A percentile compares a stretch with the other conserved stretches of the same genome.
Conservation (phyloP, 164 flowering plant species). For the Protea cynaroides region DNA sequence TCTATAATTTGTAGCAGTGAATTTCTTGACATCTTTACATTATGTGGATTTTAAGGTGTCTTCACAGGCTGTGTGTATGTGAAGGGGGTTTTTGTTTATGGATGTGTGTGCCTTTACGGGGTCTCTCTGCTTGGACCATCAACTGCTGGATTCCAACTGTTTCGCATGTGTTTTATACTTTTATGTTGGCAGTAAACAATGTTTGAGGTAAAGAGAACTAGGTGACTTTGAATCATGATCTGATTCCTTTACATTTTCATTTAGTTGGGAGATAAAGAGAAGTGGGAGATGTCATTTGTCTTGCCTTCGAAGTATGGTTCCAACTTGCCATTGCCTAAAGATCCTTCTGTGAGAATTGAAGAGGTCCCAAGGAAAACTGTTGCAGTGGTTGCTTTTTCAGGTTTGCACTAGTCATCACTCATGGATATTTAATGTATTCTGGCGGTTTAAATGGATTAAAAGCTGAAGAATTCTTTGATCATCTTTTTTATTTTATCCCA, state of each 20-base stretch:
- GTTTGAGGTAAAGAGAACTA: too few relatives aligned
- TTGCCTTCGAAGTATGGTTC: constrained; percentile 94
- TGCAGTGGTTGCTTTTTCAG: constrained; percentile 88
- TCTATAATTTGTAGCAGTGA: too few relatives aligned
- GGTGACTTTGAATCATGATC: neutral
- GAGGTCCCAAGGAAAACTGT: constrained; percentile 62
- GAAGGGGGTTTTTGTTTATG: too few relatives aligned
- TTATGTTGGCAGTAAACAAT: neutral
- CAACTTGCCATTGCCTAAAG: constrained; percentile 68
- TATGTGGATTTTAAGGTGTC: too few relatives aligned
- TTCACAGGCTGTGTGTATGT: too few relatives aligned
- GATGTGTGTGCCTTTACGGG: too few relatives aligned
- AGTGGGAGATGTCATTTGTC: constrained; percentile 93
- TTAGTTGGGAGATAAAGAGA: constrained; percentile 44
- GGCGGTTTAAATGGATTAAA: too few relatives aligned
- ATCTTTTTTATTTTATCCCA: too few relatives aligned
- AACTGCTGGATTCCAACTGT: neutral
- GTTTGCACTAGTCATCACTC: constrained; percentile 25
- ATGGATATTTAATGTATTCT: neutral
- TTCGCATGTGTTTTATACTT: neutral
- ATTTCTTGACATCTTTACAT: too few relatives aligned
- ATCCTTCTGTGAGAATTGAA: constrained; percentile 59
- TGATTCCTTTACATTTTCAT: neutral
- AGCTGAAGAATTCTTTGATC: too few relatives aligned
- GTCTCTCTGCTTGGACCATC: too few relatives aligned